Percentiles rank a stretch among this genome's conserved stretches.
phyloP scores from a whole-genome alignment of 176 grass and related monocot species.

The Echinochloa phyllopogon region DNA sequence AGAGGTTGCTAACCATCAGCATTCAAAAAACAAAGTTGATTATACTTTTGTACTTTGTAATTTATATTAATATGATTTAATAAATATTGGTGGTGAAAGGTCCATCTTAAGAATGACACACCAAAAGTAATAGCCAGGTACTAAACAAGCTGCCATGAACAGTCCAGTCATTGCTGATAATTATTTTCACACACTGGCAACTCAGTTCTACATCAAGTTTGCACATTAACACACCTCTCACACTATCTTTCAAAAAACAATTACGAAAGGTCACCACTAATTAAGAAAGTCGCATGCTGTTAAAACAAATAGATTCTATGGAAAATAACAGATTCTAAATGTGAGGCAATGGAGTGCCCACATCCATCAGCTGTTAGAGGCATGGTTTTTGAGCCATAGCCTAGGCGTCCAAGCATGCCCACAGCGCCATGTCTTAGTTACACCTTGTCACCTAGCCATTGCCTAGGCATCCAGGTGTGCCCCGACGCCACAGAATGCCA shows the following conservation, averaged over 20 bases:
- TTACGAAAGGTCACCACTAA: not conserved
- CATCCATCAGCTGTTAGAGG: not conserved
- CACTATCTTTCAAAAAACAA: slow-evolving; percentile 16
- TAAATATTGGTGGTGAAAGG: not conserved
- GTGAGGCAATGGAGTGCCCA: not conserved
- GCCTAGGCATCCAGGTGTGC: not conserved
- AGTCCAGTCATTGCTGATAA: not conserved
- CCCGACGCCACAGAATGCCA: not conserved
- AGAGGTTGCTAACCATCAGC: not conserved
- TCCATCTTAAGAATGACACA: not conserved
- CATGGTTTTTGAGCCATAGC: not conserved
- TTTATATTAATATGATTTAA: not conserved
- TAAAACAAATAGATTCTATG: not conserved
- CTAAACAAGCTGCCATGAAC: not conserved
- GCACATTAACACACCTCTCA: not conserved
- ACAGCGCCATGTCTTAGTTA: too few species aligned
- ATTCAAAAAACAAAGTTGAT: not conserved
- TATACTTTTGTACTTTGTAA: not conserved
- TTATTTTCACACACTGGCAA: not conserved
- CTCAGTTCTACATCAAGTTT: not conserved
- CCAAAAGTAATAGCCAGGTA: slow-evolving; percentile 9
- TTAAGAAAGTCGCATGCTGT: not conserved
- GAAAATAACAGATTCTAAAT: not conserved
- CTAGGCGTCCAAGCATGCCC: not conserved
- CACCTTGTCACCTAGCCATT: not conserved